These are phyloP conservation scores for Aegilops speltoides DNA, from an alignment of 176 grass and related monocot genomes.

Conservation along the genomic window DNA sequence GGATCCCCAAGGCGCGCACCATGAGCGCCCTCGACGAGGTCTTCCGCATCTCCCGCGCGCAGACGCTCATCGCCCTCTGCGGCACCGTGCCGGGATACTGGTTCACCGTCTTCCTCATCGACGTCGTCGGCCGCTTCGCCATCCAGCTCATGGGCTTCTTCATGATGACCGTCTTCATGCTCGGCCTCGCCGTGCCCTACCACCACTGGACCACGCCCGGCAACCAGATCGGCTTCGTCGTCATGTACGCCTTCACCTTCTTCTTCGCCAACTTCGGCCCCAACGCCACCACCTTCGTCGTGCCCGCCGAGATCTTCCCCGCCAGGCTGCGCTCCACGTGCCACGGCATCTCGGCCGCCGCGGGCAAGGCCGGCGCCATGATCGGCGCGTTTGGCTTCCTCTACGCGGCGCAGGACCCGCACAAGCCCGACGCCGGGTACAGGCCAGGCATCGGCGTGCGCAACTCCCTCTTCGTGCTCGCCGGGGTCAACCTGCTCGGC, in stretches of 20 bases:
- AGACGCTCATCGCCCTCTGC: conserved; percentile 61
- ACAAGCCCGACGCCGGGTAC: conserved; percentile 13
- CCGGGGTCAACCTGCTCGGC: conserved; percentile 36
- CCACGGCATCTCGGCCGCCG: conserved; percentile 40
- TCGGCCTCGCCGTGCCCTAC: conserved; percentile 65
- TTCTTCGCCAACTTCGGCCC: conserved; percentile 63
- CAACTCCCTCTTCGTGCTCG: conserved; percentile 52
- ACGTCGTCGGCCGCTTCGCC: conserved; percentile 50
- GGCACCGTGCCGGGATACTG: conserved; percentile 86
- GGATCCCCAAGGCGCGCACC: conserved; percentile 47
- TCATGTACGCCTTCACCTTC: conserved; percentile 74
- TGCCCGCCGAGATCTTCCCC: conserved; percentile 59
- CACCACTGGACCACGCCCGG: conserved; percentile 65
- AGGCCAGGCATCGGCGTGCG: conserved; percentile 43
- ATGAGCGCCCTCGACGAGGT: conserved; percentile 77
- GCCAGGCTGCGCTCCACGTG: conserved; percentile 68
- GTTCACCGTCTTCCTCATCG: conserved; percentile 70
- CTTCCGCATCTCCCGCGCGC: conserved; percentile 58
- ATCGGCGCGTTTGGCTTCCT: conserved; percentile 13
- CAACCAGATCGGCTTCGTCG: conserved; percentile 53
- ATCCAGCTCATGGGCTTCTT: conserved; percentile 72
- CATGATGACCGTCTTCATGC: conserved; percentile 73
- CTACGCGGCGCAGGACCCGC: too few relatives aligned
- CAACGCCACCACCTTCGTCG: conserved; percentile 49
- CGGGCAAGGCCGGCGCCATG: conserved; percentile 58